Evolutionary conservation across 2,329 filamentous ascomycete genomes (phyloP).

Genomic region (Akanthomyces uredinophilus): DNA sequence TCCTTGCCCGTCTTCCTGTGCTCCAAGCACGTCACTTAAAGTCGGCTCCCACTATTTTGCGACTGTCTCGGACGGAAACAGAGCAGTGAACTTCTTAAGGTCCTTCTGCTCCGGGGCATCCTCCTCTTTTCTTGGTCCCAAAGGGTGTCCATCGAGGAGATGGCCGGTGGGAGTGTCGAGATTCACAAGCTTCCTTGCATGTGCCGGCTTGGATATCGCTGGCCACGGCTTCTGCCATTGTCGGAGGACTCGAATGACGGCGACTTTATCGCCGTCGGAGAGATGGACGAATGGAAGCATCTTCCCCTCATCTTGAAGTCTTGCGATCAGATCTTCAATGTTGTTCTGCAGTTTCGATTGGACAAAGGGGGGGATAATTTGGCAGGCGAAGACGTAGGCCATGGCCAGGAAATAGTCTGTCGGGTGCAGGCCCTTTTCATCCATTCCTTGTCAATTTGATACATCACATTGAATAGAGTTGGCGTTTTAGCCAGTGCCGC

Average conservation of each 20-base stretch:
- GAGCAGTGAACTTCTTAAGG: background rate
- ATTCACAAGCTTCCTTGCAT: constrained; percentile 11
- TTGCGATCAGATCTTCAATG: constrained; percentile 17
- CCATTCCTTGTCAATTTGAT: constrained; percentile 14
- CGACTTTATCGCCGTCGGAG: background rate
- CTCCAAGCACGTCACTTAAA: background rate
- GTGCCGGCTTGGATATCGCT: background rate
- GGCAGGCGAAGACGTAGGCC: constrained; percentile 20
- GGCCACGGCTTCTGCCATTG: constrained; percentile 13
- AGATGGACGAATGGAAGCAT: background rate
- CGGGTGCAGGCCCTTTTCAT: background rate
- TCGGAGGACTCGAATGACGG: constrained; percentile 14
- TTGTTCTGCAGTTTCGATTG: constrained; percentile 17
- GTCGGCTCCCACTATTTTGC: background rate
- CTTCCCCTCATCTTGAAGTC: constrained; percentile 15
- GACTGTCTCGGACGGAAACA: background rate
- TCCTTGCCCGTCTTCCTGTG: background rate
- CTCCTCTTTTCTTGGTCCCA: background rate
- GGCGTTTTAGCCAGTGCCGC: constrained; percentile 22
- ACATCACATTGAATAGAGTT: constrained; percentile 17
- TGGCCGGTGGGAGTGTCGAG: background rate
- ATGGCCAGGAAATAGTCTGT: constrained; percentile 16
- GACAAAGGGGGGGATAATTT: constrained; percentile 19
- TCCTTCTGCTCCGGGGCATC: background rate
- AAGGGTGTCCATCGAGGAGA: background rate